Evolutionary conservation across 108 stramenopile genomes (phyloP).

Genomic region (Pseudonitzschia pungens): DNA sequence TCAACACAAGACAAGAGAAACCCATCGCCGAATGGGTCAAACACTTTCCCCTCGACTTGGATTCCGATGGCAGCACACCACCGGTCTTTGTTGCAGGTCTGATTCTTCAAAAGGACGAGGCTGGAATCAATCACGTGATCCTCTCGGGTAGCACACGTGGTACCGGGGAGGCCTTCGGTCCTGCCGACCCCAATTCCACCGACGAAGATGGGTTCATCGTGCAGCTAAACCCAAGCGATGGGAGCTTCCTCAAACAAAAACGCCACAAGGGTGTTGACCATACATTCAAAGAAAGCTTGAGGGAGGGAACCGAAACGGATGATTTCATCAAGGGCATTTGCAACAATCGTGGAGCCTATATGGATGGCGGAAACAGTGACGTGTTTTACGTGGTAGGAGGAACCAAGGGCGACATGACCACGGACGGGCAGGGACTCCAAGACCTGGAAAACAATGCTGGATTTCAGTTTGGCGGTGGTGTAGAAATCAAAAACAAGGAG

Average conservation of each 20-base stretch:
- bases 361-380: neutral
- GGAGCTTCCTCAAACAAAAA: constrained; percentile 5
- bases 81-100: constrained; percentile 8
- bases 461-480: constrained; percentile 4
- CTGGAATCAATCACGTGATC: constrained; percentile 7
- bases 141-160: constrained; percentile 26
- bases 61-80: neutral
- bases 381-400: constrained; percentile 24
- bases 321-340: constrained; percentile 29
- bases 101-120: neutral
- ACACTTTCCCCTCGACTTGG: constrained; percentile 10
- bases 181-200: neutral
- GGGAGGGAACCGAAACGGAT: constrained; percentile 17
- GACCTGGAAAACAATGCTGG: neutral
- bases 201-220: constrained; percentile 30
- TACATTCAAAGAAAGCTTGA: neutral
- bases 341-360: constrained; percentile 2
- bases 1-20: neutral
- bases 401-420: constrained; percentile 30
- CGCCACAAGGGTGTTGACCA: neutral
- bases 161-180: constrained; percentile 15
- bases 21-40: neutral
- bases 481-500: constrained; percentile 5
- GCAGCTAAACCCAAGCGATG: constrained; percentile 6
- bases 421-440: neutral